Evolutionary conservation across 2,329 filamentous ascomycete species (phyloP), one percentile per base, ranked within the genome.

Genomic region (Fusarium mundagurra): DNA sequence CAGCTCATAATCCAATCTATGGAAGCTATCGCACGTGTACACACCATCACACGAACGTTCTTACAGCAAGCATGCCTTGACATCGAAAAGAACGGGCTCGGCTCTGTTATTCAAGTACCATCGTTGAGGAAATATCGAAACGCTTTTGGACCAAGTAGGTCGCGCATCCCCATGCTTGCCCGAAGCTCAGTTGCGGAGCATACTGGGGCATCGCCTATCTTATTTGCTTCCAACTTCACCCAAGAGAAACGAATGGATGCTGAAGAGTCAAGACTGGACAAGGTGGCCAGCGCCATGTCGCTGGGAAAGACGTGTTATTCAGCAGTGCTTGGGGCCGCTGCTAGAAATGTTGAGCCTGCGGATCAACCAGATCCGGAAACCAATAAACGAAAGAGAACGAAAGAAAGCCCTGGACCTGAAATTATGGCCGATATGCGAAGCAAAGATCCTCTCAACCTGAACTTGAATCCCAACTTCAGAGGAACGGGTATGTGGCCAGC

Each of bases 61-160:
- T 85, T 97, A n/a, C 91, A 92, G 17, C 95, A 98, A 79, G 85
- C 96, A 2, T 90, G 95, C 66, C 87, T 95, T n/a, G 95, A 98
- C 76, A 89, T 98, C 14, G 90, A 94, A 41, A 80, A 81, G 38
- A 88, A 86, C 68, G 83, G 82, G 3, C 78, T 89, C 33, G 72
- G 78, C 7, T 71, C 79, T 8, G 77, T 79, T 17, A 80, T 86
- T 16, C 78, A 75, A 14, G 71, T 86, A n/a, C 82, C 85, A 2
- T 76, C 72, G 7, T 72, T 86, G 20, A 76, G 78, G 20, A 80
- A 79, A 43, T 80, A 84, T 50, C 79, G 79, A 18, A 71, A 79
- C 48, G 68, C 79, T 6, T 80, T 81, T 45, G 77, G 77, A 8
- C 74, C 73, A 14, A 71, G 77, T 20, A 75, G 77, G 6, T 82